Evolutionary conservation across 805 yeast species (phyloP), one percentile per base, ranked within the genome.

Genomic region (Candida vaughaniae): DNA sequence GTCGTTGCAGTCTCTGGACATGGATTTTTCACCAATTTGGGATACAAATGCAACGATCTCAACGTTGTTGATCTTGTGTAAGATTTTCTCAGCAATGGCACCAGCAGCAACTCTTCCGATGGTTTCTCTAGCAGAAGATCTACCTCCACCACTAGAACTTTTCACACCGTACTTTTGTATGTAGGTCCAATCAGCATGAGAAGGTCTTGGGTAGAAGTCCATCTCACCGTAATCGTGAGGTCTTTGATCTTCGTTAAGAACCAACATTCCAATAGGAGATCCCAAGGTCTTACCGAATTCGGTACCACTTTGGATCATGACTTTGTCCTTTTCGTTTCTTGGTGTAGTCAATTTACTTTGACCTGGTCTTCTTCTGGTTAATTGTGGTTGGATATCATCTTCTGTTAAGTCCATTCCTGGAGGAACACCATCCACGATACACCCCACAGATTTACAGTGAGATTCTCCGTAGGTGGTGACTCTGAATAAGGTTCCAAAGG

Each of bases 71-170:
- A 85, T 84, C 51, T 83, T 80, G 33, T 66, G 57, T 55, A 93
- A 75, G 47, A 87, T 82, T 66, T 90, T 91, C 64, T 93, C 99
- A 33, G 99, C 99, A 62, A 93, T 81, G 35, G 96, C 98, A 56
- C 97, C 97, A 6, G 97, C 98, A 32, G 98, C 98, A 36, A 93
- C 99, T 64, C 99, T 80, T 40, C 99, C 99, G 53, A 93, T 93
- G 29, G 99, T 93, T 67, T 93, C 99, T 64, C 99, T 80, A 6
- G 99, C 99, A 30, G 91, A 80, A 9, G 97, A 85, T 59, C 99
- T 80, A 45, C 99, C 99, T 56, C 99, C 99, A 35, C 99, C 99
- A 25, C 95, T 83, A 4, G 95, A 78, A 4, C 97, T 95, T 67
- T 93, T 93, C 50, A 81, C 75, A 29, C 96, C 95, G 66, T 93